phyloP scores from a whole-genome alignment of 495 filamentous ascomycete genomes.

The Beverwykella pulmonaria region DNA sequence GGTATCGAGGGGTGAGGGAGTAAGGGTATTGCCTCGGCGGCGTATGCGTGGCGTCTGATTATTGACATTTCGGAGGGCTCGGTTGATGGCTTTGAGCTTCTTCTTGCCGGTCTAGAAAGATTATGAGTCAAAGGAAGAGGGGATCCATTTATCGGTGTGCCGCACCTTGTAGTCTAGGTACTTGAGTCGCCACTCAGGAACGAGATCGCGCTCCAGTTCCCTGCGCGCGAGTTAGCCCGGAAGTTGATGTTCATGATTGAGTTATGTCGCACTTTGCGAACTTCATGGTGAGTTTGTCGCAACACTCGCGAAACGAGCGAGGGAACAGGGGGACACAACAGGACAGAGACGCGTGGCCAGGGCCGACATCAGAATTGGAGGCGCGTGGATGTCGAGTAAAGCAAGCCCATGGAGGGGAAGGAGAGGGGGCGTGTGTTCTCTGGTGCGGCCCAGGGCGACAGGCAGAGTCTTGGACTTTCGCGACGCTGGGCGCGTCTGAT shows the following conservation, averaged over 20 bases:
- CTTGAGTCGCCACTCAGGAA: conserved; percentile 91
- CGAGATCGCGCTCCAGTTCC: conserved; percentile 82
- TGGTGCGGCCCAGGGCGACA: neutral
- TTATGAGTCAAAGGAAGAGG: neutral
- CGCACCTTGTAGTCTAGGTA: conserved; percentile 87
- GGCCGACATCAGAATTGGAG: neutral
- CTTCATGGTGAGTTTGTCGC: conserved; percentile 34
- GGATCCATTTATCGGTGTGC: neutral
- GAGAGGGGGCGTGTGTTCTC: neutral
- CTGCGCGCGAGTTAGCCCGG: conserved; percentile 40
- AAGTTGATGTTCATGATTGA: neutral
- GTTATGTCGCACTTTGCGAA: conserved; percentile 41
- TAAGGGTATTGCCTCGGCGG: conserved; percentile 30
- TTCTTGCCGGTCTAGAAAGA: conserved; percentile 71
- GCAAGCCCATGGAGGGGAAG: neutral
- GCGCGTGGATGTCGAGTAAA: neutral
- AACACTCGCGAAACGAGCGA: neutral
- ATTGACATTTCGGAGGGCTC: conserved; percentile 63
- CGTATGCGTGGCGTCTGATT: conserved; percentile 56
- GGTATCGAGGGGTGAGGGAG: conserved; percentile 46
- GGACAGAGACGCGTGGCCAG: neutral
- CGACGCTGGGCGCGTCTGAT: neutral
- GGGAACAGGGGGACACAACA: neutral
- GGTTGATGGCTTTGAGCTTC: conserved; percentile 77
- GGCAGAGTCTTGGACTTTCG: neutral